Evolutionary conservation across 352 stramenopile species (phyloP).

Genomic region (Phytophthora brassicae): DNA sequence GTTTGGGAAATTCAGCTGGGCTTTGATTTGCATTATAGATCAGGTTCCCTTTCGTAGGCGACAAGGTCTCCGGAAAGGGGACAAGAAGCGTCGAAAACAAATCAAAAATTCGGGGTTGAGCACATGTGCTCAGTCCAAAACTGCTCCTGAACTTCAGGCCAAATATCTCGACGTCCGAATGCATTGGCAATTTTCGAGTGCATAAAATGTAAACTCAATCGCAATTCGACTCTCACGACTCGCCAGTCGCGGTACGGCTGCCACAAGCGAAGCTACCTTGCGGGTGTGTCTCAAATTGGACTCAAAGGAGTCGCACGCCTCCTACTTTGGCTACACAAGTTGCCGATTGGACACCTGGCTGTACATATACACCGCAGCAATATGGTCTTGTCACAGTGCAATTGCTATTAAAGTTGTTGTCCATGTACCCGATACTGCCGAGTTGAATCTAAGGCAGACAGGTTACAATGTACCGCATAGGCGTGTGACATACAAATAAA

Average conservation of each 20-base stretch:
- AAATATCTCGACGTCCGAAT: conserved; percentile 28
- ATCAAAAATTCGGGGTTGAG: too few relatives aligned
- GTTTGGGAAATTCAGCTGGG: conserved; percentile 15
- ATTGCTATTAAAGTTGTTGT: too few relatives aligned
- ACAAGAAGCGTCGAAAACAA: not conserved
- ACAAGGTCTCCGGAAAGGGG: not conserved
- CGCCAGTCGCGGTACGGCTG: conserved; percentile 25
- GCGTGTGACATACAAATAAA: too few relatives aligned
- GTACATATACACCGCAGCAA: not conserved
- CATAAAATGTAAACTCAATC: conserved; percentile 12
- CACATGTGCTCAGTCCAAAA: conserved; percentile 8
- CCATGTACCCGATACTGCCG: conserved; percentile 1
- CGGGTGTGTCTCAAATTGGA: not conserved
- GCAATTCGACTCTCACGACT: not conserved
- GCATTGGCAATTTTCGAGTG: conserved; percentile 13
- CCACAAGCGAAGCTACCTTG: conserved; percentile 8
- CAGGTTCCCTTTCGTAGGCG: not conserved
- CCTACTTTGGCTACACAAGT: not conserved
- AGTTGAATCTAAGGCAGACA: too few relatives aligned
- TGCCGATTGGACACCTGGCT: conserved; percentile 16
- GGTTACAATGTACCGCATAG: too few relatives aligned
- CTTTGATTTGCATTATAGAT: conserved; percentile 5
- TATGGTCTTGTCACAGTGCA: conserved; percentile 13
- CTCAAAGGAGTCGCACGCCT: conserved; percentile 27
- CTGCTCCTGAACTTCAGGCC: too few relatives aligned